phyloP scores from a whole-genome alignment of 768 basidiomycete species.

The Asterophora lycoperdoides region DNA sequence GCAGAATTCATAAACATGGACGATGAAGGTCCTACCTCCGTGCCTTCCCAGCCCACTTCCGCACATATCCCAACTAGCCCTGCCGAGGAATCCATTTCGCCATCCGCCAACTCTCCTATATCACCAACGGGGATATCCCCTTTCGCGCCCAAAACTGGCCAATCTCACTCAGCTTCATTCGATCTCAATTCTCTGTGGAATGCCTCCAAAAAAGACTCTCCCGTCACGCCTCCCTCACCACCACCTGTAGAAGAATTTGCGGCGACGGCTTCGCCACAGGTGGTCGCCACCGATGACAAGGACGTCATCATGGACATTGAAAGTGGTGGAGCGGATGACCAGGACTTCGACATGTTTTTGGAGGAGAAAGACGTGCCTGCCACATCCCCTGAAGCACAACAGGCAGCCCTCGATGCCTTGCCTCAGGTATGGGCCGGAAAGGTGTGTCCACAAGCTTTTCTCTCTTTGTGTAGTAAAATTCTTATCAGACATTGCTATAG shows the following conservation, averaged over 20 bases:
- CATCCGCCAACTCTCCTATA: constrained; percentile 18
- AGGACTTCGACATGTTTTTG: constrained; percentile 85
- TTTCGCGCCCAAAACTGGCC: constrained; percentile 43
- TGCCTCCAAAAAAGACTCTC: constrained; percentile 35
- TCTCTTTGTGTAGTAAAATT: neutral
- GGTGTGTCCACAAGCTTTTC: constrained; percentile 35
- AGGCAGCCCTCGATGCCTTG: constrained; percentile 49
- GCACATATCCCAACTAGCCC: constrained; percentile 4
- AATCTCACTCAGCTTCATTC: constrained; percentile 51
- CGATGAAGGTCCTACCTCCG: constrained; percentile 46
- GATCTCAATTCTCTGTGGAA: constrained; percentile 73
- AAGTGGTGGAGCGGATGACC: constrained; percentile 54
- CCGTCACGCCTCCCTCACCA: constrained; percentile 13
- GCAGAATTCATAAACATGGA: constrained; percentile 77
- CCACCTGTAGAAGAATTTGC: constrained; percentile 12
- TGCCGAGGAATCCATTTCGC: constrained; percentile 12
- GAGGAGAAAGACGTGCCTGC: constrained; percentile 52
- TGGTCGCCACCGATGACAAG: constrained; percentile 28
- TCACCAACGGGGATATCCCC: constrained; percentile 44
- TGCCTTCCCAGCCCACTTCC: constrained; percentile 17
- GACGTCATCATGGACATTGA: constrained; percentile 45
- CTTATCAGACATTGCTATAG: constrained; percentile 34
- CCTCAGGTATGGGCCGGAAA: constrained; percentile 73
- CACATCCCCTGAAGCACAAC: constrained; percentile 36
- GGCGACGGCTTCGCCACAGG: constrained; percentile 22